Percentiles rank a stretch among this genome's conserved stretches.
phyloP scores from a whole-genome alignment of 768 basidiomycete species.

The Leucosporidium scottii region DNA sequence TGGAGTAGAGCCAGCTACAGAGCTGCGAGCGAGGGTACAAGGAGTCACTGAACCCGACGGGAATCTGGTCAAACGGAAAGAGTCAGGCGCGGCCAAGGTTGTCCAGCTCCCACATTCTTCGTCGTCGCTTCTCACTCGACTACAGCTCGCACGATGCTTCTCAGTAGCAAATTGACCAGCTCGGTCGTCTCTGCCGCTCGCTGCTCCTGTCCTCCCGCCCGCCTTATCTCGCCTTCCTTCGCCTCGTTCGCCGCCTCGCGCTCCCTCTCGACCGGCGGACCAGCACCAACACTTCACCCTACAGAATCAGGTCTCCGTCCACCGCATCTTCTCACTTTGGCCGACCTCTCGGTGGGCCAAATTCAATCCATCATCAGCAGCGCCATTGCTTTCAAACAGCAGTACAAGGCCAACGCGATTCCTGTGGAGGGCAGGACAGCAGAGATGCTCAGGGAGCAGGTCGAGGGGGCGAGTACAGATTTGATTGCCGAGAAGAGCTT shows the following conservation, averaged over 20 bases:
- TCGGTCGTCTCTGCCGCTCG: no score
- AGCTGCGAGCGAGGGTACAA: no score
- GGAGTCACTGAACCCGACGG: no score
- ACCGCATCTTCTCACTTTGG: constrained; percentile 79
- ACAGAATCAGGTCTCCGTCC: constrained; percentile 31
- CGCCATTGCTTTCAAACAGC: constrained; percentile 48
- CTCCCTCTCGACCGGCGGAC: constrained; percentile 16
- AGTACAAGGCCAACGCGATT: constrained; percentile 29
- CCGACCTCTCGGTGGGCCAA: constrained; percentile 71
- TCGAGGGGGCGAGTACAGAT: constrained; percentile 8
- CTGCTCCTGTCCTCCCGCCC: no score
- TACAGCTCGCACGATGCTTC: no score
- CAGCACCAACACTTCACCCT: constrained; percentile 21
- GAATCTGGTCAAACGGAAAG: no score
- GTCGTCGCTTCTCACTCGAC: no score
- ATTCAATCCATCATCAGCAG: constrained; percentile 61
- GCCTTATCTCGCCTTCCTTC: no score
- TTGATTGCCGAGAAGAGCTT: constrained; percentile 30
- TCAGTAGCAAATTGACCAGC: no score
- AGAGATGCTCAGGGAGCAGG: neutral
- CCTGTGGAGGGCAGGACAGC: constrained; percentile 13
- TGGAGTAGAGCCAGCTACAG: no score
- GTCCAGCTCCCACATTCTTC: no score
- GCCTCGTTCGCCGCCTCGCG: constrained; percentile 7
- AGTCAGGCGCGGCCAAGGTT: no score